Evolutionary conservation across 2,329 filamentous ascomycete genomes (phyloP), one percentile per base, ranked within the genome.

Genomic region (Penicillium sp.): DNA sequence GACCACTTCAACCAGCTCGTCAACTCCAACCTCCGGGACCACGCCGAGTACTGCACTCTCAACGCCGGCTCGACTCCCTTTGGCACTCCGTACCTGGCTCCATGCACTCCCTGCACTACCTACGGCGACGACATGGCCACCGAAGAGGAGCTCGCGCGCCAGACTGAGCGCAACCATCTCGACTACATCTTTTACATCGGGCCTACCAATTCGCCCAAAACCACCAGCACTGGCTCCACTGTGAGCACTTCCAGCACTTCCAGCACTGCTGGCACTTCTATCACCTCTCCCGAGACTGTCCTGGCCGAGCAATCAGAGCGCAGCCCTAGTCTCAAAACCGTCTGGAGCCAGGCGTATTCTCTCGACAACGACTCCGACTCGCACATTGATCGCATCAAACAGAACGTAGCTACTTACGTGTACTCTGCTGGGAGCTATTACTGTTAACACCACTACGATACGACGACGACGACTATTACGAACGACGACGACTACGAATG

Each of bases 41-140:
- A 3, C 16, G 20, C 12, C 16, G 9, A 23, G 3, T 11, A 48
- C 5, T 4, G 16, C 16, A 16, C 16, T 40, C 20, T 49, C 26
- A 35, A 57, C 45, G 51, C 46, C 46, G 50, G 50, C 56, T 57
- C 50, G 45, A 53, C 6, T 47, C 26, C 33, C 3, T 38, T n/a
- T n/a, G n/a, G n/a, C n/a, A n/a, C n/a, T n/a, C n/a, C n/a, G n/a
- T n/a, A n/a, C n/a, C n/a, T n/a, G n/a, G n/a, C n/a, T n/a, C n/a
- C n/a, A n/a, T n/a, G n/a, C n/a, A n/a, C n/a, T n/a, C n/a, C n/a
- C n/a, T n/a, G n/a, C n/a, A n/a, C n/a, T n/a, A n/a, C 51, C 45
- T 47, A 51, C 47, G 56, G 46, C 33, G 21, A 16, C 3, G 35
- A 24, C 2, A 35, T 16, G 23, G 24, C 51, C 5, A 46, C 56